Conservation (phyloP, 177 flowering plant species). For the Vitis hybrid region DNA sequence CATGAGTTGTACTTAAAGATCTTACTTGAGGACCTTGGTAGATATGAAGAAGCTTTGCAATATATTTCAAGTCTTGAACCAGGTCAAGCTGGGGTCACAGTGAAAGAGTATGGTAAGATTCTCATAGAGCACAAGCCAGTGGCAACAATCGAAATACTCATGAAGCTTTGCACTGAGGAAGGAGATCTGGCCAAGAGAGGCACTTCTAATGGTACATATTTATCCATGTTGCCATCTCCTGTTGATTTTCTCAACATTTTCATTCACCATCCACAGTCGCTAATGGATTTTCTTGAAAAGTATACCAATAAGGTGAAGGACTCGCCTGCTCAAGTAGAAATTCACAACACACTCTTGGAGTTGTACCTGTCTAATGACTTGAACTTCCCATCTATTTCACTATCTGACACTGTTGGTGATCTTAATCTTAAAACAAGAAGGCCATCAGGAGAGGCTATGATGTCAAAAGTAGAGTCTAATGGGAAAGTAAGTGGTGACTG, state of each 20-base stretch:
- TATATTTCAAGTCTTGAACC: constrained; percentile 92
- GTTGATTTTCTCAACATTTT: constrained; percentile 94
- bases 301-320: constrained; percentile 81
- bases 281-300: constrained; percentile 91
- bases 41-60: constrained; percentile 86
- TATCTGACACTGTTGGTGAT: constrained; percentile 33
- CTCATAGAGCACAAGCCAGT: constrained; percentile 88
- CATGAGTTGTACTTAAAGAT: constrained; percentile 97
- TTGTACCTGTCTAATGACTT: constrained; percentile 80
- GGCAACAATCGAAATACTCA: constrained; percentile 85
- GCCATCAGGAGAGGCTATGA: constrained; percentile 23
- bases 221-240: constrained; percentile 91
- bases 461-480: constrained; percentile 41
- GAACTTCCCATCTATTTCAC: constrained; percentile 70
- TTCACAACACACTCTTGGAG: constrained; percentile 91
- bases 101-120: constrained; percentile 94
- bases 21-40: constrained; percentile 89
- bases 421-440: constrained; percentile 23
- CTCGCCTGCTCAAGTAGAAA: constrained; percentile 93
- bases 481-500: constrained; percentile 32
- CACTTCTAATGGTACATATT: constrained; percentile 42
- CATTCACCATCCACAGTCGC: constrained; percentile 80
- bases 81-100: constrained; percentile 89
- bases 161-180: constrained; percentile 89
- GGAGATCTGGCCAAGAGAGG: constrained; percentile 49